A percentile compares a stretch with the other conserved stretches of the same genome.
These are phyloP conservation scores for Vaccinium corymbosum DNA, from an alignment of 148 eudicot species.

Conservation along the genomic window DNA sequence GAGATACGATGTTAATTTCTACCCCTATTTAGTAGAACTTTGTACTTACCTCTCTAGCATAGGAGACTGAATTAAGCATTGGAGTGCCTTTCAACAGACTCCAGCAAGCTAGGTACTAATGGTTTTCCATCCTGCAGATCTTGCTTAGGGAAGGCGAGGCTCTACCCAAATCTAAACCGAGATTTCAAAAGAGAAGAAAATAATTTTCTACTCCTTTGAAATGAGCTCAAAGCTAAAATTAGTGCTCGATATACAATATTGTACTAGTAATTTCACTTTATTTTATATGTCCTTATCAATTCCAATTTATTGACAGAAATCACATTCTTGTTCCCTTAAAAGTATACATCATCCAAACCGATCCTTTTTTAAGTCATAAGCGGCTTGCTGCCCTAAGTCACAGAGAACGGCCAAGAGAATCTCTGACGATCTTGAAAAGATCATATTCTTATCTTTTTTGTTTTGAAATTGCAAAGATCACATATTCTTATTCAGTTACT, in stretches of 20 bases:
- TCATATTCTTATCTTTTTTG: slow-evolving; percentile 18
- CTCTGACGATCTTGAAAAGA: slow-evolving; percentile 21
- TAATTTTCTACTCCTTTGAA: too few relatives aligned
- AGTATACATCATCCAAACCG: neutral
- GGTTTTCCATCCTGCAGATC: too few relatives aligned
- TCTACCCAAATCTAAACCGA: too few relatives aligned
- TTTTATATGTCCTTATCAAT: neutral
- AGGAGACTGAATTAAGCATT: too few relatives aligned
- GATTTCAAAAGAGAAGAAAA: too few relatives aligned
- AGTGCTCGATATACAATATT: neutral
- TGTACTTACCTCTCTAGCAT: too few relatives aligned
- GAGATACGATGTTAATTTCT: too few relatives aligned
- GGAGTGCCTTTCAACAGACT: too few relatives aligned
- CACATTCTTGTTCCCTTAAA: neutral
- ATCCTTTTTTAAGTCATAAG: neutral
- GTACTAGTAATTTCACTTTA: neutral
- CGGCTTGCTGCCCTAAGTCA: slow-evolving; percentile 5
- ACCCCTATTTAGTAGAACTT: too few relatives aligned
- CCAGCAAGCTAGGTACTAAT: too few relatives aligned
- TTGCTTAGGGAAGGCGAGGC: too few relatives aligned
- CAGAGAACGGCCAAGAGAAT: slow-evolving; percentile 15
- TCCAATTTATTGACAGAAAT: neutral
- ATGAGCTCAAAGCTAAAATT: too few relatives aligned
- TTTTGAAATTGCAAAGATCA: slow-evolving; percentile 10
- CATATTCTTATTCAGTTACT: slow-evolving; percentile 18